A percentile compares a stretch with the other conserved stretches of the same genome.
Conservation (phyloP, 345 rosid genomes). For the Moricandia arvensis region DNA sequence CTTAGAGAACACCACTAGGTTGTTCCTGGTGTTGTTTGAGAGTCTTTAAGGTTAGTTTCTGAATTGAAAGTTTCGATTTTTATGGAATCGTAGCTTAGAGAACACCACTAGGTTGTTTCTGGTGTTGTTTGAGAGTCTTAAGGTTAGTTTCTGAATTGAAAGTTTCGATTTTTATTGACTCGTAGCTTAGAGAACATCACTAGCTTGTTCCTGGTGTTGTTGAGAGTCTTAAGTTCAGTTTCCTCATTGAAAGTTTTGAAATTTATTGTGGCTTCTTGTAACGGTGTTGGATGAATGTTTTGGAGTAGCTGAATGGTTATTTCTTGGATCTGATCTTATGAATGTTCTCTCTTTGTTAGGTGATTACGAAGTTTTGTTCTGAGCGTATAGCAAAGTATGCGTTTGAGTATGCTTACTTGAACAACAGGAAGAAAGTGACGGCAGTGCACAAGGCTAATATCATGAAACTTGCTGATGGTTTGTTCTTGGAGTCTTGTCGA, state of each 20-base stretch:
- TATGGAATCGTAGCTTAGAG: no score
- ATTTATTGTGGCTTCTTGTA: neutral
- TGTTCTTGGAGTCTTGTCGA: slow-evolving; percentile 96
- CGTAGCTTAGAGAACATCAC: no score
- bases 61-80: neutral
- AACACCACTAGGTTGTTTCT: no score
- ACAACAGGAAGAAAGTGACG: slow-evolving; percentile 91
- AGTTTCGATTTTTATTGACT: neutral
- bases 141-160: no score
- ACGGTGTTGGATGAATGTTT: neutral
- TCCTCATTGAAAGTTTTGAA: neutral
- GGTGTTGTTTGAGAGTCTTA: neutral
- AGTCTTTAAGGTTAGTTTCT: no score
- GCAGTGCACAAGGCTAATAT: slow-evolving; percentile 98
- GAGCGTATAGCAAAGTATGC: slow-evolving; percentile 98
- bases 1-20: no score
- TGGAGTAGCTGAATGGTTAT: neutral
- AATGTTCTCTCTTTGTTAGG: slow-evolving; percentile 41
- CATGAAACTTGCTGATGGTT: slow-evolving; percentile 98
- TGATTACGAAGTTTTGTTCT: slow-evolving; percentile 97
- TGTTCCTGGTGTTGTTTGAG: neutral
- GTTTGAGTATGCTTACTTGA: slow-evolving; percentile 94
- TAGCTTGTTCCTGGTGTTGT: no score
- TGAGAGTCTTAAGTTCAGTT: neutral
- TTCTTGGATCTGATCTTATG: slow-evolving; percentile 28